Evolutionary conservation across 2,329 filamentous ascomycete species (phyloP).

Genomic region (Alternaria sp.): DNA sequence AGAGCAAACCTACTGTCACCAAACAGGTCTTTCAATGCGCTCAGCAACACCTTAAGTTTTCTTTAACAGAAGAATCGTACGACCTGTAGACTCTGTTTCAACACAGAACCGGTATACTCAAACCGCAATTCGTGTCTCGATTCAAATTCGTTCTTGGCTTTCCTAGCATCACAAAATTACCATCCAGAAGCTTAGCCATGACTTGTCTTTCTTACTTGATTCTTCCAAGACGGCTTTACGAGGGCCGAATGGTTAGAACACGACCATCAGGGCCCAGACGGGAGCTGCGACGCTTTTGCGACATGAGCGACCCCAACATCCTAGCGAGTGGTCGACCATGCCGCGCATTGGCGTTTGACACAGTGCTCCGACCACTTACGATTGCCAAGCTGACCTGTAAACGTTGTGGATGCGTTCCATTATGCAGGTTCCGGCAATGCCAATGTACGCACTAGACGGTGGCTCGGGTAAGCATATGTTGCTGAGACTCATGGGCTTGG

Average conservation of each 20-base stretch:
- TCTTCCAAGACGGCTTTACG: not conserved
- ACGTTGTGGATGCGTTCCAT: slow-evolving; percentile 28
- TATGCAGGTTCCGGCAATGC: slow-evolving; percentile 19
- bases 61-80: not conserved
- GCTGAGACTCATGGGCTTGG: slow-evolving; percentile 1
- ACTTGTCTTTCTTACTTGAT: not conserved
- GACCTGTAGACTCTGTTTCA: not conserved
- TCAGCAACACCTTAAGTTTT: not conserved
- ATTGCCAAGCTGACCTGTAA: slow-evolving; percentile 11
- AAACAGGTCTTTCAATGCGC: not conserved
- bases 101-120: not conserved
- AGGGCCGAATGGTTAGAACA: slow-evolving; percentile 3
- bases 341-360: slow-evolving; percentile 21
- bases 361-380: slow-evolving; percentile 3
- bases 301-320: slow-evolving; percentile 21
- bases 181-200: not conserved
- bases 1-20: not conserved
- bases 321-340: slow-evolving; percentile 9
- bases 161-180: not conserved
- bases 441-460: slow-evolving; percentile 5
- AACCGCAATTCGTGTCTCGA: not conserved
- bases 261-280: slow-evolving; percentile 1
- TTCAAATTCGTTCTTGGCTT: not conserved
- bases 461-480: slow-evolving; percentile 15
- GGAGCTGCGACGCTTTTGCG: slow-evolving; percentile 23